Conservation (phyloP, 768 basidiomycete genomes). For the Tulasnella sp. region DNA sequence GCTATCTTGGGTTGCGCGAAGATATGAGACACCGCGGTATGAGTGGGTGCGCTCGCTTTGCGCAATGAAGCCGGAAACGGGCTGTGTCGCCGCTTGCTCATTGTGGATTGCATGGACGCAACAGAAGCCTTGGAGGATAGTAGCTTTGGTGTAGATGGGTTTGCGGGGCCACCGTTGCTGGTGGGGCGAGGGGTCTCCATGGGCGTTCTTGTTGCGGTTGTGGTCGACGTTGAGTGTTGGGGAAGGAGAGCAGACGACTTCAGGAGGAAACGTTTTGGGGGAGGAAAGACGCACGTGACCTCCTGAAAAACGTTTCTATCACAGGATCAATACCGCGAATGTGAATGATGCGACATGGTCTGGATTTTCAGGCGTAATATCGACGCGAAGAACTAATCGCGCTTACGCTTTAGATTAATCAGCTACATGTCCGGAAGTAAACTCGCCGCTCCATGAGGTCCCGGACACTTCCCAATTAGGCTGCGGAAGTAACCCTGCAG, state of each 20-base stretch:
- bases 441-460: no score
- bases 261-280: slow-evolving; percentile 10
- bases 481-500: no score
- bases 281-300: not conserved
- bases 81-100: not conserved
- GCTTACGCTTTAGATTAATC: no score
- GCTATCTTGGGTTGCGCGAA: not conserved
- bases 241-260: not conserved
- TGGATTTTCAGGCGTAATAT: no score
- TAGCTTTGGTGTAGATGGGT: not conserved
- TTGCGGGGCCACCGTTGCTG: not conserved
- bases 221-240: not conserved
- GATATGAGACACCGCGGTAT: not conserved
- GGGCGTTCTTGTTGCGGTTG: not conserved
- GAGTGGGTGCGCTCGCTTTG: not conserved
- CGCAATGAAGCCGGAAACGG: slow-evolving; percentile 3
- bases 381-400: no score
- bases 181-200: not conserved
- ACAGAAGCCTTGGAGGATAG: not conserved
- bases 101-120: not conserved
- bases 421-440: no score
- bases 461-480: no score
- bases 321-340: not conserved
- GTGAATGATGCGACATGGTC: not conserved
- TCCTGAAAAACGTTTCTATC: not conserved